Evolutionary conservation across 495 filamentous ascomycete species (phyloP).

Genomic region (Pyrenopolyporus hunteri): DNA sequence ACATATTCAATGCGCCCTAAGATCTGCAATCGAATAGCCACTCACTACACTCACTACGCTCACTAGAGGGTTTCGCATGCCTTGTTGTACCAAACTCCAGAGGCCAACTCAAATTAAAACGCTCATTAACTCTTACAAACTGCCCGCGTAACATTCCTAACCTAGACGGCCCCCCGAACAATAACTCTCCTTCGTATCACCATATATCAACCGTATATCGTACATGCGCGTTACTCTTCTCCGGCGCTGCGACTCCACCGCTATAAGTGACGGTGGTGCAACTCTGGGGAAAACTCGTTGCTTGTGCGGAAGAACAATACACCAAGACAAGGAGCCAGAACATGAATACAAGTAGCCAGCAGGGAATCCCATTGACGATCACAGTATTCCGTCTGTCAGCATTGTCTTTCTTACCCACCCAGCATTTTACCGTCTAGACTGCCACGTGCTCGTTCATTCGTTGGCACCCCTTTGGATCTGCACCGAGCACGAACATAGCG

Average conservation of each 20-base stretch:
- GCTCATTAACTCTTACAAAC: neutral
- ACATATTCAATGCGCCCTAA: slow-evolving; percentile 5
- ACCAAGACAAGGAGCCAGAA: slow-evolving; percentile 19
- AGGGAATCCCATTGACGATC: slow-evolving; percentile 16
- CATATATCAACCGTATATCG: slow-evolving; percentile 6
- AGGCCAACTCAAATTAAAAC: slow-evolving; percentile 23
- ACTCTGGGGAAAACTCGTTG: neutral
- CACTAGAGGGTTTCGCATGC: slow-evolving; percentile 36
- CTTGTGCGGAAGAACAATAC: neutral
- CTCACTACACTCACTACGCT: too few relatives aligned
- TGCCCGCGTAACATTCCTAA: neutral
- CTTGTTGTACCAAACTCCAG: slow-evolving; percentile 15
- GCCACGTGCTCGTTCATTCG: slow-evolving; percentile 26
- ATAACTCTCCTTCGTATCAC: slow-evolving; percentile 2
- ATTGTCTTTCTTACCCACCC: slow-evolving; percentile 18
- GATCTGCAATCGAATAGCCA: slow-evolving; percentile 8
- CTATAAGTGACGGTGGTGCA: slow-evolving; percentile 13
- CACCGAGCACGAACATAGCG: slow-evolving; percentile 4
- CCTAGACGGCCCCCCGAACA: neutral
- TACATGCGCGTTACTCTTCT: slow-evolving; percentile 16
- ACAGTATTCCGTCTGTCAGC: slow-evolving; percentile 25
- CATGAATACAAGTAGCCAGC: slow-evolving; percentile 24
- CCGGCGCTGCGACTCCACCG: slow-evolving; percentile 6
- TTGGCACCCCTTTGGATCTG: slow-evolving; percentile 7
- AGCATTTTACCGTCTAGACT: neutral